A percentile compares a stretch with the other conserved stretches of the same genome.
phyloP scores from a whole-genome alignment of 805 yeast species.

The Schwanniomyces sp. region DNA sequence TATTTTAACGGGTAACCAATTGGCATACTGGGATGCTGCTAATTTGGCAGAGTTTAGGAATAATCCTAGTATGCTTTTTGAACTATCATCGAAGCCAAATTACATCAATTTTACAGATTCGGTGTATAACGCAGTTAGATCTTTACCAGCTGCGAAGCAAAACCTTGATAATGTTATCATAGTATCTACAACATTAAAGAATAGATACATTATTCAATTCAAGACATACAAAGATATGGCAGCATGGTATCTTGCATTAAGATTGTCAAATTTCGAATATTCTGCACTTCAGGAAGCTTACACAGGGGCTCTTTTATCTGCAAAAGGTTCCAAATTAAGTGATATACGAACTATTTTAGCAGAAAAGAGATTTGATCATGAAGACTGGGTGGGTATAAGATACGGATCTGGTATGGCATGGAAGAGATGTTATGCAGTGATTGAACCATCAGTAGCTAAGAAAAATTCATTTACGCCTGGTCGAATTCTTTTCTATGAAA shows the following conservation, averaged over 20 bases:
- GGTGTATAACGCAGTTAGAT: slow-evolving; percentile 68
- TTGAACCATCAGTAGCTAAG: slow-evolving; percentile 65
- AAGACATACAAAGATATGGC: slow-evolving; percentile 61
- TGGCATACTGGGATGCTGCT: slow-evolving; percentile 90
- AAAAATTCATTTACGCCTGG: slow-evolving; percentile 55
- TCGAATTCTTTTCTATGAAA: slow-evolving; percentile 75
- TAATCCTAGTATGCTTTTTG: slow-evolving; percentile 53
- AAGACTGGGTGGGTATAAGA: slow-evolving; percentile 92
- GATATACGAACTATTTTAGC: slow-evolving; percentile 85
- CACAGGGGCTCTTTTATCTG: slow-evolving; percentile 89
- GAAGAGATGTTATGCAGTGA: slow-evolving; percentile 90
- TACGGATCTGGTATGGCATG: slow-evolving; percentile 98
- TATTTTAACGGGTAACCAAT: slow-evolving; percentile 82
- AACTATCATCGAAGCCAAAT: slow-evolving; percentile 71
- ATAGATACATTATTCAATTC: slow-evolving; percentile 81
- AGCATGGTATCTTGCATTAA: slow-evolving; percentile 80
- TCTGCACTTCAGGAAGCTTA: slow-evolving; percentile 89
- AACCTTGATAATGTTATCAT: slow-evolving; percentile 75
- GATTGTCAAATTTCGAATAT: slow-evolving; percentile 80
- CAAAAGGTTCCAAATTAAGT: slow-evolving; percentile 84
- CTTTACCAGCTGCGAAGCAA: slow-evolving; percentile 62
- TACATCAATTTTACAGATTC: slow-evolving; percentile 93
- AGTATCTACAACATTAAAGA: slow-evolving; percentile 90
- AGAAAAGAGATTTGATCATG: slow-evolving; percentile 81
- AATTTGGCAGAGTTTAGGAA: slow-evolving; percentile 53